These are phyloP conservation scores for Dendrobium officinale DNA, from an alignment of 106 monocot genomes.

Conservation along the genomic window DNA sequence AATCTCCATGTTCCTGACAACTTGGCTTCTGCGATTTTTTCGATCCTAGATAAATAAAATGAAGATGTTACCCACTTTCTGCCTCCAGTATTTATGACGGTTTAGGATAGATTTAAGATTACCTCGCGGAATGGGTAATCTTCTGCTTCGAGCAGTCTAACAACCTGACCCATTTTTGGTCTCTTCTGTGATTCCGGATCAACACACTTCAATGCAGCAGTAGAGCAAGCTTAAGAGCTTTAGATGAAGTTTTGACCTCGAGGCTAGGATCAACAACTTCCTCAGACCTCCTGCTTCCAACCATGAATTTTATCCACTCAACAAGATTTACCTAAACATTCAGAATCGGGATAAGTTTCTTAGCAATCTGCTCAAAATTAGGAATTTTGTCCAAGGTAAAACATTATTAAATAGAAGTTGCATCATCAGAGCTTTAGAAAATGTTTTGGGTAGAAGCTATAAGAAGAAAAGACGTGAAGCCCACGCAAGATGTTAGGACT, in stretches of 20 bases:
- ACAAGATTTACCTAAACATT: slow-evolving; percentile 57
- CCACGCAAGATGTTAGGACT: no score
- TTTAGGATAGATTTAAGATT: not conserved
- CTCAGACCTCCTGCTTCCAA: slow-evolving; percentile 44
- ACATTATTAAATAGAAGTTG: not conserved
- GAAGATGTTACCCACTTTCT: not conserved
- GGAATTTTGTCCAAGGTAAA: not conserved
- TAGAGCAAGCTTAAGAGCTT: slow-evolving; percentile 52
- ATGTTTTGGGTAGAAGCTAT: not conserved
- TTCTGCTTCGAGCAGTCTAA: slow-evolving; percentile 62
- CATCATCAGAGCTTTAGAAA: not conserved
- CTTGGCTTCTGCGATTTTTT: slow-evolving; percentile 40
- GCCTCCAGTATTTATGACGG: no score
- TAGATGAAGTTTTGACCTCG: slow-evolving; percentile 32
- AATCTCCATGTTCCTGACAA: slow-evolving; percentile 33
- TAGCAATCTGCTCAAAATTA: not conserved
- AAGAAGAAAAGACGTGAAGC: not conserved
- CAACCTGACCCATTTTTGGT: slow-evolving; percentile 65
- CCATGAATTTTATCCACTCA: slow-evolving; percentile 73
- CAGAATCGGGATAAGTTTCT: not conserved
- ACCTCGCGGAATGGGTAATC: slow-evolving; percentile 39
- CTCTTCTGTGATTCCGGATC: slow-evolving; percentile 60
- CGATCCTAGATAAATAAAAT: slow-evolving; percentile 32
- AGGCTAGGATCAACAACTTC: slow-evolving; percentile 55
- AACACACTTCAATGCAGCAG: slow-evolving; percentile 48